A percentile compares a stretch with the other conserved stretches of the same genome.
phyloP scores from a whole-genome alignment of 371 early-diverging fungal genomes.

The Mortierella sp. region DNA sequence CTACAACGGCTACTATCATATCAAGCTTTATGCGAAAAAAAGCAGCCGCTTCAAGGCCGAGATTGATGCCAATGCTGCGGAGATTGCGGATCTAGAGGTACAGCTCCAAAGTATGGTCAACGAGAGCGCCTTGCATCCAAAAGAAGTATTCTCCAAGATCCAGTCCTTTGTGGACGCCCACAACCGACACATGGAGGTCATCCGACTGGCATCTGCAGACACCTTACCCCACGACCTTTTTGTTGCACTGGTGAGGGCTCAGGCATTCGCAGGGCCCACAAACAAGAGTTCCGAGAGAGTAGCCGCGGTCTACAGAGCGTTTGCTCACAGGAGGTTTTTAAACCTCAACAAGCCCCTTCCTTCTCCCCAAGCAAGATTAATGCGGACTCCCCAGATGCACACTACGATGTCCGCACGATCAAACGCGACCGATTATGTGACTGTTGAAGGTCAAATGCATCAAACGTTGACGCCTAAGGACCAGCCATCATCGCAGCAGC shows the following conservation, averaged over 20 bases:
- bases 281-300: slow-evolving; percentile 14
- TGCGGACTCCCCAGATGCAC: too few species aligned
- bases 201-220: slow-evolving; percentile 14
- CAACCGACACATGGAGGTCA: slow-evolving; percentile 12
- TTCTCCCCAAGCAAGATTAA: neutral
- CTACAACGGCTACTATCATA: slow-evolving; percentile 15
- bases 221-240: slow-evolving; percentile 16
- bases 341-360: neutral
- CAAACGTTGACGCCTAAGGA: too few species aligned
- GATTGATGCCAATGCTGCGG: neutral
- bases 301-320: slow-evolving; percentile 4
- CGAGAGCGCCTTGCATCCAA: slow-evolving; percentile 6
- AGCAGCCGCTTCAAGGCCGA: slow-evolving; percentile 12
- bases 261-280: slow-evolving; percentile 14
- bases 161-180: slow-evolving; percentile 9
- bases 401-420: too few species aligned
- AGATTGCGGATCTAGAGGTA: neutral
- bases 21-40: slow-evolving; percentile 13
- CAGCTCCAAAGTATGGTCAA: neutral
- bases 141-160: slow-evolving; percentile 8
- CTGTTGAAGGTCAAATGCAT: too few species aligned
- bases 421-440: too few species aligned
- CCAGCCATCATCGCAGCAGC: too few species aligned
- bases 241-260: slow-evolving; percentile 4
- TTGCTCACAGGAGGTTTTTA: neutral